phyloP scores from a whole-genome alignment of 1,284 basidiomycete genomes.

The Papiliotrema nemorosa region DNA sequence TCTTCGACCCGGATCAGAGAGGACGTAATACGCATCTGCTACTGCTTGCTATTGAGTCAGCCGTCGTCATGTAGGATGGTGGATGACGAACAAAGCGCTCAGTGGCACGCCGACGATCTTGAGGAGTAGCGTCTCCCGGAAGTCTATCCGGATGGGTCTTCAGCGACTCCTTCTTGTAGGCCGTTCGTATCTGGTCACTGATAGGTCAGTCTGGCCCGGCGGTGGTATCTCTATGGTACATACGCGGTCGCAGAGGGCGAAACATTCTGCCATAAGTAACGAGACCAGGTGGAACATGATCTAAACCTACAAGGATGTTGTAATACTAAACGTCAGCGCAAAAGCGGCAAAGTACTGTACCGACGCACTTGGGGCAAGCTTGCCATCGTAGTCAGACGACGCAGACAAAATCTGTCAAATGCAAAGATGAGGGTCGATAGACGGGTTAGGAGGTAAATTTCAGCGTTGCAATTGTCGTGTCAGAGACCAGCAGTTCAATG shows the following conservation, averaged over 20 bases:
- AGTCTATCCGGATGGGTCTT: slow-evolving; percentile 88
- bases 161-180: slow-evolving; percentile 47
- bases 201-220: background rate
- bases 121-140: slow-evolving; percentile 62
- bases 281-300: background rate
- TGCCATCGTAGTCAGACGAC: slow-evolving; percentile 14
- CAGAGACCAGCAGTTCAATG: too few species aligned
- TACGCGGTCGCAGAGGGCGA: slow-evolving; percentile 36
- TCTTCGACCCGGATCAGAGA: slow-evolving; percentile 70
- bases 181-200: slow-evolving; percentile 47
- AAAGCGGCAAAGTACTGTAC: background rate
- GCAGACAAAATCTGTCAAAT: too few species aligned
- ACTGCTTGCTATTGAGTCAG: slow-evolving; percentile 59
- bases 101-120: slow-evolving; percentile 69
- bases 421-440: too few species aligned
- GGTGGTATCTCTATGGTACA: slow-evolving; percentile 5
- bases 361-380: slow-evolving; percentile 26
- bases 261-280: slow-evolving; percentile 24
- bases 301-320: slow-evolving; percentile 38
- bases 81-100: slow-evolving; percentile 60
- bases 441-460: too few species aligned
- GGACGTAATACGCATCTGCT: slow-evolving; percentile 93
- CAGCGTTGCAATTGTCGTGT: too few species aligned
- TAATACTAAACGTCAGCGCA: slow-evolving; percentile 34
- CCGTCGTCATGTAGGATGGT: background rate